Evolutionary conservation across 2,329 filamentous ascomycete genomes (phyloP).

Genomic region (Sporothrix protearum): DNA sequence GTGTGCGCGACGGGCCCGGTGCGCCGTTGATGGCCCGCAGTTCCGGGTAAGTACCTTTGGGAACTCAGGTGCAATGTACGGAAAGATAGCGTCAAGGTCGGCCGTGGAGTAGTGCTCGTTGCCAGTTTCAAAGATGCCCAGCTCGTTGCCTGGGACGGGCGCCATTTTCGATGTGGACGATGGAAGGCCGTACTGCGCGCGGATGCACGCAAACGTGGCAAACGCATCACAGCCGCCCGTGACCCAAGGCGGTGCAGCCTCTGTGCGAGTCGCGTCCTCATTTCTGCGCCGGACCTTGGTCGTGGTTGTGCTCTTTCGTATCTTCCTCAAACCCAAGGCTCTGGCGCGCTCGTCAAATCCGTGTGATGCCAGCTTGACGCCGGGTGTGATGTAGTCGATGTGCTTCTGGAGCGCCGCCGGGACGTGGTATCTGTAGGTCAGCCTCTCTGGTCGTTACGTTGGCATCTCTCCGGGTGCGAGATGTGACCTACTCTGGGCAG

Average conservation of each 20-base stretch:
- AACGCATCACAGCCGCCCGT: neutral
- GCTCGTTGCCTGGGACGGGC: slow-evolving; percentile 22
- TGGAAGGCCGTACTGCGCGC: slow-evolving; percentile 29
- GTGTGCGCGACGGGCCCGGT: slow-evolving; percentile 7
- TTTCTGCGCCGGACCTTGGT: neutral
- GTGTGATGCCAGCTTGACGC: slow-evolving; percentile 20
- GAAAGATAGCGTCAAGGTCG: slow-evolving; percentile 29
- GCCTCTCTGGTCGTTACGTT: neutral
- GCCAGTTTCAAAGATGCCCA: slow-evolving; percentile 30
- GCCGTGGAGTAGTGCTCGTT: slow-evolving; percentile 28
- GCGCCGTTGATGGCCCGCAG: slow-evolving; percentile 21
- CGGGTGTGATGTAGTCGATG: slow-evolving; percentile 45
- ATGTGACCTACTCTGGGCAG: slow-evolving; percentile 17
- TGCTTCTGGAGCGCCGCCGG: slow-evolving; percentile 45
- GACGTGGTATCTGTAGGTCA: slow-evolving; percentile 37
- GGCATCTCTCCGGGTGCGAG: too few species aligned
- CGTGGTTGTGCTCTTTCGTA: neutral
- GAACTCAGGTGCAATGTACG: slow-evolving; percentile 28
- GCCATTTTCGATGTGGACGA: slow-evolving; percentile 7
- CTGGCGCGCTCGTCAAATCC: neutral
- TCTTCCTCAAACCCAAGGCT: neutral
- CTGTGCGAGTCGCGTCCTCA: neutral
- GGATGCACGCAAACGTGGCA: slow-evolving; percentile 4
- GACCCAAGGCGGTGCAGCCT: neutral
- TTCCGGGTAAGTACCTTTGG: slow-evolving; percentile 31